Evolutionary conservation across 257 asterid species (phyloP).

Genomic region (Scutellaria galericulata): DNA sequence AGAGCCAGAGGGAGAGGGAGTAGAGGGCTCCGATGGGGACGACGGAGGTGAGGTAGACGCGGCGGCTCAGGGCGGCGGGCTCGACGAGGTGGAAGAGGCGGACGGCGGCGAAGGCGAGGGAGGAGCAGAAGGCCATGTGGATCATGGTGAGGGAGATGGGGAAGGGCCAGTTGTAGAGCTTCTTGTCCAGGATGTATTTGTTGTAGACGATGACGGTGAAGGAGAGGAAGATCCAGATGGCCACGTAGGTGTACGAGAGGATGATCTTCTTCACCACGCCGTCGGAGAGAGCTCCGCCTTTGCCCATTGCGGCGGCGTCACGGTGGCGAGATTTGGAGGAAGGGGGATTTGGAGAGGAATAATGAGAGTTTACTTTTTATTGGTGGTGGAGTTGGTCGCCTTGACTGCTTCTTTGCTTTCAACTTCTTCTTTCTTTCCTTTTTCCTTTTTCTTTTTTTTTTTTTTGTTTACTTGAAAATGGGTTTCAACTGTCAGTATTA

Average conservation of each 20-base stretch:
- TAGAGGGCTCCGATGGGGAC: conserved; percentile 80
- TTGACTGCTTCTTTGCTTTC: no score
- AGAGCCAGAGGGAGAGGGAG: conserved; percentile 70
- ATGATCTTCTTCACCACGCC: conserved; percentile 65
- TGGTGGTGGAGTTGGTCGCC: no score
- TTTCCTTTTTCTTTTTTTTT: no score
- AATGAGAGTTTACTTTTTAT: no score
- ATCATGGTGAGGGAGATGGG: conserved; percentile 86
- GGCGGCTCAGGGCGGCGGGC: conserved; percentile 63
- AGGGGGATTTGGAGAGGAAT: no score
- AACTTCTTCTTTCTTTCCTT: no score
- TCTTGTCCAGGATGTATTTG: conserved; percentile 73
- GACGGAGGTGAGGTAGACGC: conserved; percentile 65
- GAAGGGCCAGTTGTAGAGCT: conserved; percentile 77
- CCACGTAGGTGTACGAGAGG: conserved; percentile 66
- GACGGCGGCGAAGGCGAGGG: conserved; percentile 69
- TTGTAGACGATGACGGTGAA: conserved; percentile 77
- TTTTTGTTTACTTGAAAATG: no score
- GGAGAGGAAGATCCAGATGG: conserved; percentile 77
- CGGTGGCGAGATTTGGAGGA: background rate
- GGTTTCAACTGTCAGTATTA: no score
- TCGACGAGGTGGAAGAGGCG: conserved; percentile 63
- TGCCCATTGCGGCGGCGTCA: conserved; percentile 49
- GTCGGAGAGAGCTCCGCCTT: conserved; percentile 59
- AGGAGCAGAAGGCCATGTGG: conserved; percentile 77